Evolutionary conservation across 2,329 filamentous ascomycete genomes (phyloP).

Genomic region (Talaromyces islandicus): DNA sequence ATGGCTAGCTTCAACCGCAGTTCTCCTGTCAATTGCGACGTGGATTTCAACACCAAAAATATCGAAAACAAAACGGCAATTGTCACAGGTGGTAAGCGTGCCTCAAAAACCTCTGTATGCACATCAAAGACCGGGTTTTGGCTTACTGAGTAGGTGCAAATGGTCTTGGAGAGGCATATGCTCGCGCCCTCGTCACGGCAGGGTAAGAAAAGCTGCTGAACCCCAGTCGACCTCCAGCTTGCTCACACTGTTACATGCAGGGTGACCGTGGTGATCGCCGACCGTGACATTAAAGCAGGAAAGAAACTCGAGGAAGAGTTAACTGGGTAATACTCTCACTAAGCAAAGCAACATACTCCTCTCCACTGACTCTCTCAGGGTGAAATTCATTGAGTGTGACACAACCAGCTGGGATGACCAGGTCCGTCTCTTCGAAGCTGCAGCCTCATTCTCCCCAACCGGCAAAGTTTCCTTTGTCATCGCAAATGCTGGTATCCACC

Average conservation of each 20-base stretch:
- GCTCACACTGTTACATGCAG: too few species aligned
- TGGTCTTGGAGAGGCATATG: constrained; percentile 27
- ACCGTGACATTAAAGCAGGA: constrained; percentile 16
- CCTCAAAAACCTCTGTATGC: too few species aligned
- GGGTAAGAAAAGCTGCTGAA: constrained; percentile 9
- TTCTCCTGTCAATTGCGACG: too few species aligned
- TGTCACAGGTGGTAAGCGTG: too few species aligned
- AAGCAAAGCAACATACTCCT: too few species aligned
- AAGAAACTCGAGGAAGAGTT: constrained; percentile 18
- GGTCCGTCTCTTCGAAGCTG: constrained; percentile 21
- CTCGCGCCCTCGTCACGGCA: constrained; percentile 19
- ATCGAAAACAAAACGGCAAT: too few species aligned
- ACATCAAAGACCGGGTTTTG: too few species aligned
- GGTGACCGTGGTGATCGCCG: constrained; percentile 12
- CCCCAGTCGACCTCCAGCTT: too few species aligned
- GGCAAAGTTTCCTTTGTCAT: constrained; percentile 25
- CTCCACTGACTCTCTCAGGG: constrained; percentile 1
- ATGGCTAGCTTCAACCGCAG: too few species aligned
- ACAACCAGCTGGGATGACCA: constrained; percentile 27
- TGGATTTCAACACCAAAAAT: too few species aligned
- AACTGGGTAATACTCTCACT: constrained; percentile 6
- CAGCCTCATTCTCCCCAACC: constrained; percentile 19
- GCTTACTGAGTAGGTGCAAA: constrained; percentile 18
- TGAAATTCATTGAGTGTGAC: constrained; percentile 26
- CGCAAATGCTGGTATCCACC: constrained; percentile 28